Evolutionary conservation across 768 basidiomycete genomes (phyloP).

Genomic region (Kwoniella newhampshirensis): DNA sequence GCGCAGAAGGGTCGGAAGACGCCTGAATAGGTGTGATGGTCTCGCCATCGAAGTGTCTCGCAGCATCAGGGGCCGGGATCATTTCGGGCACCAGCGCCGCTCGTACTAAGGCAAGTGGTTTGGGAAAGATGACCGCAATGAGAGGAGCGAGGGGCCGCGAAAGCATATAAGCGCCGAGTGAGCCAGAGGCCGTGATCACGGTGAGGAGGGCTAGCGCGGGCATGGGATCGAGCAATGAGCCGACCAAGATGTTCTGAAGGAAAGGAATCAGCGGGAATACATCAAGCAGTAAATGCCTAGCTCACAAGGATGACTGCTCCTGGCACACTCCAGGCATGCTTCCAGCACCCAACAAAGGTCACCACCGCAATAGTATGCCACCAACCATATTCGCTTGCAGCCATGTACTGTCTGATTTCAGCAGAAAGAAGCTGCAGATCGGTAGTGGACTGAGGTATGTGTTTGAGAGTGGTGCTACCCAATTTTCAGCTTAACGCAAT

Average conservation of each 20-base stretch:
- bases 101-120: constrained; percentile 79
- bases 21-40: constrained; percentile 34
- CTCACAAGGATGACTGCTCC: constrained; percentile 76
- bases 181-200: constrained; percentile 80
- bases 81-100: constrained; percentile 64
- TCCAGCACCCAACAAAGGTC: constrained; percentile 83
- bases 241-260: constrained; percentile 79
- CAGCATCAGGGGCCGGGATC: constrained; percentile 43
- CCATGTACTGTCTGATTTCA: constrained; percentile 50
- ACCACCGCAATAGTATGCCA: constrained; percentile 78
- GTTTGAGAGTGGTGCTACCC: constrained; percentile 48
- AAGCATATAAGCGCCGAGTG: constrained; percentile 74
- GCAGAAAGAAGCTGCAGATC: constrained; percentile 50
- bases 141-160: constrained; percentile 81
- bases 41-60: constrained; percentile 2
- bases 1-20: constrained; percentile 19
- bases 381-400: constrained; percentile 42
- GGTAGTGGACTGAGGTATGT: constrained; percentile 45
- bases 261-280: neutral
- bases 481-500: no score
- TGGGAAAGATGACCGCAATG: constrained; percentile 76
- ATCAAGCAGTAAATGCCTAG: constrained; percentile 50
- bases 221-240: constrained; percentile 78
- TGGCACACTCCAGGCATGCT: constrained; percentile 95
- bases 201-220: constrained; percentile 80